Evolutionary conservation across 2,329 filamentous ascomycete species (phyloP).

Genomic region (Aspergillus novofumigatus): DNA sequence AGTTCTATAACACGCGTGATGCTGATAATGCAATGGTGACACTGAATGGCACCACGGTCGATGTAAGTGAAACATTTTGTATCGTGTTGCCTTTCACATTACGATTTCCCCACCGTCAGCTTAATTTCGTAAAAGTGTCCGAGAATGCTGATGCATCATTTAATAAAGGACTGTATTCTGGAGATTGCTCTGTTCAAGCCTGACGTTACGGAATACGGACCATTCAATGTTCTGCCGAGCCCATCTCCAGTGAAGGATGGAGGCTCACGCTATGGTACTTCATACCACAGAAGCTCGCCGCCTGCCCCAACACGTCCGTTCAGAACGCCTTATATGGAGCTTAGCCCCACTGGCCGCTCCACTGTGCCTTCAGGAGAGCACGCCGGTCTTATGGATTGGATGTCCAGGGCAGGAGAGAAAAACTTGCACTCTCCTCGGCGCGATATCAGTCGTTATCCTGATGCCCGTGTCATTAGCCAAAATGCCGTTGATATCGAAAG

Average conservation of each 20-base stretch:
- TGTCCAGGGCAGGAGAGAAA: constrained; percentile 25
- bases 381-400: constrained; percentile 29
- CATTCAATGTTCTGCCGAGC: constrained; percentile 9
- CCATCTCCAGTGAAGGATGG: constrained; percentile 15
- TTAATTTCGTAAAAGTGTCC: not conserved
- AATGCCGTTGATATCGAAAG: constrained; percentile 43
- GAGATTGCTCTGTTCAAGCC: constrained; percentile 29
- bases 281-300: constrained; percentile 11
- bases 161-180: constrained; percentile 26
- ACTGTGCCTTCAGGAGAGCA: constrained; percentile 35
- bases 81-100: not conserved
- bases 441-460: constrained; percentile 23
- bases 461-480: constrained; percentile 34
- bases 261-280: constrained; percentile 11
- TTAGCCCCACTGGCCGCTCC: constrained; percentile 39
- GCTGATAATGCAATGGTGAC: constrained; percentile 33
- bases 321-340: constrained; percentile 26
- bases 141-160: not conserved
- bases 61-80: constrained; percentile 23
- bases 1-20: constrained; percentile 37
- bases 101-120: not conserved
- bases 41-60: constrained; percentile 33
- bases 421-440: constrained; percentile 27
- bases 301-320: constrained; percentile 12
- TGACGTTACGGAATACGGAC: constrained; percentile 20